These are phyloP conservation scores for Boletus sp. DNA, from an alignment of 1,284 basidiomycete genomes.

Conservation along the genomic window DNA sequence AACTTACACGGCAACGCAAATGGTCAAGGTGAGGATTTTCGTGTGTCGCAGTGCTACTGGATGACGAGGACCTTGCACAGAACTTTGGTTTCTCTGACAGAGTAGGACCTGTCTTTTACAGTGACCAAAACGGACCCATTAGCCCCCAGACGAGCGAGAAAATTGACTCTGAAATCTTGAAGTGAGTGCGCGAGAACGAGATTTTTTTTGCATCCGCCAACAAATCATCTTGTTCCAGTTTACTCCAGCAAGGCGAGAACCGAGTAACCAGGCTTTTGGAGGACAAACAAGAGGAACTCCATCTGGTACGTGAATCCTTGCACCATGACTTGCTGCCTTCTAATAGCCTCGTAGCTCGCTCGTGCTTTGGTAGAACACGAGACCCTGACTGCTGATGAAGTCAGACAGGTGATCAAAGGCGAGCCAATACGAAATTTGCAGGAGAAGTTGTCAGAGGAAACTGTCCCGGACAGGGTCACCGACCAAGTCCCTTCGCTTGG, in stretches of 20 bases:
- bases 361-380: conserved; percentile 90
- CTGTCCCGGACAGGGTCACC: conserved; percentile 23
- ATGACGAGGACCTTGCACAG: conserved; percentile 34
- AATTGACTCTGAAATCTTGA: conserved; percentile 81
- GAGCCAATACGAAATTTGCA: conserved; percentile 69
- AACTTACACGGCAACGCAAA: conserved; percentile 76
- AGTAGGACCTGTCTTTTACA: conserved; percentile 81
- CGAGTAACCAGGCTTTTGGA: conserved; percentile 72
- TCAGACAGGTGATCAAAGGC: conserved; percentile 79
- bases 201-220: accelerated
- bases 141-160: conserved; percentile 75
- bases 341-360: conserved; percentile 59
- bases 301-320: conserved; percentile 55
- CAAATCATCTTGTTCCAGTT: conserved; percentile 38
- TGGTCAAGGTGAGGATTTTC: conserved; percentile 73
- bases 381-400: conserved; percentile 86
- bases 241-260: conserved; percentile 72
- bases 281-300: conserved; percentile 74
- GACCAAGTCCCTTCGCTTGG: neutral
- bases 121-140: conserved; percentile 65
- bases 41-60: neutral
- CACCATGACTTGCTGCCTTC: neutral
- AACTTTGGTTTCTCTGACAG: conserved; percentile 84
- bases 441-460: conserved; percentile 61
- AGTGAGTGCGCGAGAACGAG: conserved; percentile 46